Evolutionary conservation across 1,284 basidiomycete genomes (phyloP).

Genomic region (Microbotryum saponariae): DNA sequence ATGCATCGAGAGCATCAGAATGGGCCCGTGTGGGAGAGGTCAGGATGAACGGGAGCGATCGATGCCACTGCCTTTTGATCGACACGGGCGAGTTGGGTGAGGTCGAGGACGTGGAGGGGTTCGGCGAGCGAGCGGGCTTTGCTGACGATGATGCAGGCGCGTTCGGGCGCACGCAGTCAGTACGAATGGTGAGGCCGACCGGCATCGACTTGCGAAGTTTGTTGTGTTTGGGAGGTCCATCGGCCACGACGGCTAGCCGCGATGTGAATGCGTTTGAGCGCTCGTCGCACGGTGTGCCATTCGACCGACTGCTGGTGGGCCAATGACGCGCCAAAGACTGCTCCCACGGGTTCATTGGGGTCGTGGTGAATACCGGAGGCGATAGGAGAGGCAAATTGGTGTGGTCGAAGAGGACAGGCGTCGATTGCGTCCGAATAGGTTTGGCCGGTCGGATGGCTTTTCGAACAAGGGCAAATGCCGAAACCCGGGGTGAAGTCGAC

Average conservation of each 20-base stretch:
- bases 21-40: background rate
- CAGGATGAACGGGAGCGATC: constrained; percentile 2
- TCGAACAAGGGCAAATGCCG: constrained; percentile 7
- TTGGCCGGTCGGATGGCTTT: constrained; percentile 6
- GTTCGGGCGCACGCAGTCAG: constrained; percentile 5
- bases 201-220: constrained; percentile 8
- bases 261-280: background rate
- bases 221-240: constrained; percentile 3
- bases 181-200: constrained; percentile 1
- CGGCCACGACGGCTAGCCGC: constrained; percentile 1
- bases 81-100: constrained; percentile 1
- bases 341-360: background rate
- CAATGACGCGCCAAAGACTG: background rate
- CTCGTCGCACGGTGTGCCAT: background rate
- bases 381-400: background rate
- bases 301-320: background rate
- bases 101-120: background rate
- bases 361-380: background rate
- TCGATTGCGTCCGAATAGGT: background rate
- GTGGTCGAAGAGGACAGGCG: background rate
- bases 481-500: background rate
- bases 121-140: background rate
- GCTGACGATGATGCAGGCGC: background rate
- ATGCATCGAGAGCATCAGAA: background rate
- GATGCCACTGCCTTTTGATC: too few relatives aligned